These are phyloP conservation scores for Coniferiporia sulphurascens DNA, from an alignment of 1,284 basidiomycete species.

Conservation along the genomic window DNA sequence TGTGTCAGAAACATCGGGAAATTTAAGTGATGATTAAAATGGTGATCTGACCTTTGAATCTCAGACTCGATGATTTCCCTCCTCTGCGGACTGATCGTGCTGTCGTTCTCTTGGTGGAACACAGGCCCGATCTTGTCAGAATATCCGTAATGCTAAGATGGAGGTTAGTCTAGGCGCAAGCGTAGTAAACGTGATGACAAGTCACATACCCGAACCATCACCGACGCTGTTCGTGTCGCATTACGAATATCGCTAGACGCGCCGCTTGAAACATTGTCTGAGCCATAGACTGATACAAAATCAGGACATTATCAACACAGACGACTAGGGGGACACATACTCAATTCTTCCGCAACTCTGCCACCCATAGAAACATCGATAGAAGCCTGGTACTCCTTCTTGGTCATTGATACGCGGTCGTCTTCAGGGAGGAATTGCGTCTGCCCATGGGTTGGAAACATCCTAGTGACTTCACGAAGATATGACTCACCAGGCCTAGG, in stretches of 20 bases:
- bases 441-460: slow-evolving; percentile 33
- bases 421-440: slow-evolving; percentile 85
- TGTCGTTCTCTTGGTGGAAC: slow-evolving; percentile 68
- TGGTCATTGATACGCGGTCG: slow-evolving; percentile 69
- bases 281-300: slow-evolving; percentile 66
- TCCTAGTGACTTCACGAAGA: not conserved
- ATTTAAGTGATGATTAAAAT: not conserved
- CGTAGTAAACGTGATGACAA: not conserved
- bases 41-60: slow-evolving; percentile 60
- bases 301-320: slow-evolving; percentile 3
- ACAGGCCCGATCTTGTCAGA: slow-evolving; percentile 82
- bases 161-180: slow-evolving; percentile 4
- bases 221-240: slow-evolving; percentile 77
- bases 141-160: slow-evolving; percentile 48
- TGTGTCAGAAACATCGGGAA: not conserved
- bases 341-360: slow-evolving; percentile 88
- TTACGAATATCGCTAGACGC: slow-evolving; percentile 80
- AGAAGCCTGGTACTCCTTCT: slow-evolving; percentile 67
- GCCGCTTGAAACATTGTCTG: slow-evolving; percentile 86
- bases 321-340: slow-evolving; percentile 35
- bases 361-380: slow-evolving; percentile 94
- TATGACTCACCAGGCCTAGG: slow-evolving; percentile 70
- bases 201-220: slow-evolving; percentile 80
- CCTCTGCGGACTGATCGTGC: slow-evolving; percentile 65
- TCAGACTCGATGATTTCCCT: slow-evolving; percentile 83